A percentile compares a stretch with the other conserved stretches of the same genome.
Evolutionary conservation across 2,329 filamentous ascomycete genomes (phyloP).

Genomic region (Ceratocystiopsis sp.): DNA sequence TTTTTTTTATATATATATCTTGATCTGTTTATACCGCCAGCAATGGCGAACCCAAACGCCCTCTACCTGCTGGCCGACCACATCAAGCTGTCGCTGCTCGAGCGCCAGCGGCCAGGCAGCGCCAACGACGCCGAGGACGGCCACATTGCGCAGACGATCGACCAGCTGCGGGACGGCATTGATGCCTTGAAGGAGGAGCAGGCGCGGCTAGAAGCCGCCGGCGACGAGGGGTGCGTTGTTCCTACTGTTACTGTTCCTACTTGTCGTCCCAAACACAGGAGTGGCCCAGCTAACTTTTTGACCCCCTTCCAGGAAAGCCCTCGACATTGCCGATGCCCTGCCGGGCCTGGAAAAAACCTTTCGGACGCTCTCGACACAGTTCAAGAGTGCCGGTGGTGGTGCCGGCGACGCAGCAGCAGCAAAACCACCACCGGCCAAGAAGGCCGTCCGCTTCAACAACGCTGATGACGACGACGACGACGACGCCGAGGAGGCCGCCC

Average conservation of each 20-base stretch:
- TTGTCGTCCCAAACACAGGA: too few relatives aligned
- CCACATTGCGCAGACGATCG: conserved; percentile 74
- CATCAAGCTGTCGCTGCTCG: conserved; percentile 87
- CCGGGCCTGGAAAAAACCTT: conserved; percentile 56
- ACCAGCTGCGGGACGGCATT: conserved; percentile 70
- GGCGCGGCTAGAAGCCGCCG: conserved; percentile 43
- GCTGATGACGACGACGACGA: conserved; percentile 36
- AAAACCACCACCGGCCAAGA: conserved; percentile 18
- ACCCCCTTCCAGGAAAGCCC: conserved; percentile 20
- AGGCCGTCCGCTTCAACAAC: conserved; percentile 79
- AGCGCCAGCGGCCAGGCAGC: conserved; percentile 51
- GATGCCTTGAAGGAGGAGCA: conserved; percentile 48
- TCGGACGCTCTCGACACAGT: conserved; percentile 62
- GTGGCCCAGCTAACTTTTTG: conserved; percentile 1
- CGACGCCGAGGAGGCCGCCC: conserved; percentile 23
- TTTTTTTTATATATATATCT: background rate
- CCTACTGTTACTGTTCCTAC: too few relatives aligned
- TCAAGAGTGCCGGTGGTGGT: conserved; percentile 39
- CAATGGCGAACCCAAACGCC: conserved; percentile 49
- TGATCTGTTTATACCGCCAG: background rate
- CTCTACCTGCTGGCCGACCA: conserved; percentile 90
- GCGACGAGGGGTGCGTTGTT: conserved; percentile 39
- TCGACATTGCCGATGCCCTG: conserved; percentile 44
- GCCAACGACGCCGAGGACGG: conserved; percentile 53
- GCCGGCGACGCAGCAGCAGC: conserved; percentile 21